These are phyloP conservation scores for Barnettozyma sp. DNA, from an alignment of 805 yeast genomes.

Conservation along the genomic window DNA sequence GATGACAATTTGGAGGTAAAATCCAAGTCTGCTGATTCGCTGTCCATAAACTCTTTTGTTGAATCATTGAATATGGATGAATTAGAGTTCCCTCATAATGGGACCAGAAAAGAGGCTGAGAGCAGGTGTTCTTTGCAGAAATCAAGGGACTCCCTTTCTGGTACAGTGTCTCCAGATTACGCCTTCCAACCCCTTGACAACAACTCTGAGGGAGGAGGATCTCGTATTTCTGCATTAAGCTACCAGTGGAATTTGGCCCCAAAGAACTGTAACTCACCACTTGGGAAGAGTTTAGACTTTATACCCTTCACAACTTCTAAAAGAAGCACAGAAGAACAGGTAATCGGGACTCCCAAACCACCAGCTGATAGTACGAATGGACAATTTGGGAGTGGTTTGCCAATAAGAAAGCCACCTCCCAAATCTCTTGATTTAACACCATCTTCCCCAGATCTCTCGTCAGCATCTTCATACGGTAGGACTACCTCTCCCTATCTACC, in stretches of 20 bases:
- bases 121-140: constrained; percentile 2
- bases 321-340: background rate
- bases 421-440: constrained; percentile 11
- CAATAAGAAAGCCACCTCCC: constrained; percentile 23
- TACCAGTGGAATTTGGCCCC: constrained; percentile 3
- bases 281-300: background rate
- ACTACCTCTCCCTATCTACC: background rate
- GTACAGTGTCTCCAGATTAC: background rate
- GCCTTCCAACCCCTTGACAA: background rate
- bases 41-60: background rate
- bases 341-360: background rate
- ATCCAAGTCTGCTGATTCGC: background rate
- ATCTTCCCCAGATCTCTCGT: constrained; percentile 1
- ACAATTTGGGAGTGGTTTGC: background rate
- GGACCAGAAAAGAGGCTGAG: background rate
- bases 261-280: constrained; percentile 1
- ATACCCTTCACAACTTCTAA: constrained; percentile 8
- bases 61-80: constrained; percentile 1
- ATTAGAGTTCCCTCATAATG: background rate
- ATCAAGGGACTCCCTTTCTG: constrained; percentile 2
- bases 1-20: constrained; percentile 6
- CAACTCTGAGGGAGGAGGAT: background rate
- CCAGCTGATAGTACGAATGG: background rate
- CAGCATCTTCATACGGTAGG: background rate
- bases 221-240: constrained; percentile 4